These are phyloP conservation scores for Serendipita sp. DNA, from an alignment of 768 basidiomycete species.

Conservation along the genomic window DNA sequence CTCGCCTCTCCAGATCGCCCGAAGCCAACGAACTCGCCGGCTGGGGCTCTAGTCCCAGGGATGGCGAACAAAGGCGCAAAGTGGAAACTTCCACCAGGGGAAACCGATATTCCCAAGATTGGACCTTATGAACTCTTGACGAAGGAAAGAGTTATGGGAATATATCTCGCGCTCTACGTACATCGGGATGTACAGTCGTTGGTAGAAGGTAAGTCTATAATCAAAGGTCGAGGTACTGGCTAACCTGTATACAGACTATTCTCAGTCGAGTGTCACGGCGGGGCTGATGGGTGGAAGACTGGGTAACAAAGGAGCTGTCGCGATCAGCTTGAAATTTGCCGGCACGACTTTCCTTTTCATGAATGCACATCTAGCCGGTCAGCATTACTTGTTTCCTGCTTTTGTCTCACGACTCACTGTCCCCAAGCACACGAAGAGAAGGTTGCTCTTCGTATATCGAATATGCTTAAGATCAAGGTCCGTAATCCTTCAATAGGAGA, in stretches of 20 bases:
- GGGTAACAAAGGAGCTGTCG: slow-evolving; percentile 87
- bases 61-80: slow-evolving; percentile 10
- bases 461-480: slow-evolving; percentile 80
- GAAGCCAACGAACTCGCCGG: neutral
- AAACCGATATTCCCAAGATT: slow-evolving; percentile 19
- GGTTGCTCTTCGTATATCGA: slow-evolving; percentile 62
- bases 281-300: slow-evolving; percentile 81
- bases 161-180: slow-evolving; percentile 62
- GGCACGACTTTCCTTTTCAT: slow-evolving; percentile 76
- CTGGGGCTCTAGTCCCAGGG: slow-evolving; percentile 11
- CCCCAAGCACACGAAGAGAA: slow-evolving; percentile 56
- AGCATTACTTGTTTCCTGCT: slow-evolving; percentile 10
- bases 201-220: slow-evolving; percentile 36
- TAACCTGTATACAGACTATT: slow-evolving; percentile 32
- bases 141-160: slow-evolving; percentile 78
- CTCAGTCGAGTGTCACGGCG: slow-evolving; percentile 70
- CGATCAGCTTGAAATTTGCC: slow-evolving; percentile 70
- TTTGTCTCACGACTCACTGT: neutral
- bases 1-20: neutral
- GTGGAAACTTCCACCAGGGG: slow-evolving; percentile 11
- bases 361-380: slow-evolving; percentile 81
- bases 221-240: neutral
- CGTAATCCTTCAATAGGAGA: neutral
- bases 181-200: slow-evolving; percentile 51
- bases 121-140: slow-evolving; percentile 73